phyloP scores from a whole-genome alignment of 2,329 filamentous ascomycete species.

The Colletotrichum paranaense region DNA sequence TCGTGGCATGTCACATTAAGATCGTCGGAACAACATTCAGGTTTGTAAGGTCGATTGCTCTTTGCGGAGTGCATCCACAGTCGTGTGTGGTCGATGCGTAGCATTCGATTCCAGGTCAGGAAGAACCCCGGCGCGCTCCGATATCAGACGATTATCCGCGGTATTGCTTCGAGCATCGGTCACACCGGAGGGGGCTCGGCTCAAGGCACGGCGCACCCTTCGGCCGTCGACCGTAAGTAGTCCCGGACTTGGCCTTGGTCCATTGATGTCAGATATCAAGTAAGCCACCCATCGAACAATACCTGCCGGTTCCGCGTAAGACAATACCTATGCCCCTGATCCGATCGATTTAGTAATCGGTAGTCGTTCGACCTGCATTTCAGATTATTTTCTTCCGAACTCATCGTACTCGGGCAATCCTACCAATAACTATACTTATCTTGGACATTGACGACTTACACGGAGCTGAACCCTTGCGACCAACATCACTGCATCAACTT shows the following conservation, averaged over 20 bases:
- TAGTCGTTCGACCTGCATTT: neutral
- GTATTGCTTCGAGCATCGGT: conserved; percentile 11
- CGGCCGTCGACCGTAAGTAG: conserved; percentile 6
- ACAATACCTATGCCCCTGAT: neutral
- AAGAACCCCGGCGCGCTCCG: conserved; percentile 18
- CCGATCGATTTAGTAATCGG: conserved; percentile 21
- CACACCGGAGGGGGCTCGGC: conserved; percentile 15
- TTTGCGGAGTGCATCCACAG: conserved; percentile 28
- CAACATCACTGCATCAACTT: neutral
- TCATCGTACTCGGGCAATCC: neutral
- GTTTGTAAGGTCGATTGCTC: conserved; percentile 2
- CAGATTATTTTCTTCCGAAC: neutral
- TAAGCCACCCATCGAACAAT: conserved; percentile 7
- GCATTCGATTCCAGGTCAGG: conserved; percentile 20
- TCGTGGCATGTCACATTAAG: conserved; percentile 24
- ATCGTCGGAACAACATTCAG: conserved; percentile 20
- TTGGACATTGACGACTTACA: neutral
- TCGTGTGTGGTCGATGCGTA: neutral
- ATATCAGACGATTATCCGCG: conserved; percentile 21
- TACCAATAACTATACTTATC: conserved; percentile 1
- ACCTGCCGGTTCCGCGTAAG: neutral
- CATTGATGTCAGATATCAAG: conserved; percentile 8
- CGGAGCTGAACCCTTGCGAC: neutral
- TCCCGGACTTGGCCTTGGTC: conserved; percentile 2
- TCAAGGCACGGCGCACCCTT: conserved; percentile 15